Base-by-base conservation (phyloP, 1,284 basidiomycete species). In the Thecaphora frezii region DNA sequence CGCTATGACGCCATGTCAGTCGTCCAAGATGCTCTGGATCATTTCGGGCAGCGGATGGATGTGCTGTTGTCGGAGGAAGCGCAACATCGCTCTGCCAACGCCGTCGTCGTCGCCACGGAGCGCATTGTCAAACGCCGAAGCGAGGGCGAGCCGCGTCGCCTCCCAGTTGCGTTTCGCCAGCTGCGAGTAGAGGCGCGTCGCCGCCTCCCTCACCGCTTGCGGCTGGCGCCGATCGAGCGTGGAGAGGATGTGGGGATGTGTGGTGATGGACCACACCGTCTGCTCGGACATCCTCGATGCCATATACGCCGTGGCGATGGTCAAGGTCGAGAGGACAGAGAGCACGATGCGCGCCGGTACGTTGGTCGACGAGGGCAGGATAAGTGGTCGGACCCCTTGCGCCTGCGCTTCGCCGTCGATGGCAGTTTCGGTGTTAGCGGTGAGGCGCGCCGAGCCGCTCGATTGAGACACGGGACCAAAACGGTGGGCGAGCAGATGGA, bases 201-300 rank as follows among this genome's bases (percentile, higher is more conserved):
- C 57, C 2, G 56, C 51, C 16, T n/a, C 39, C 5, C 39, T 21
- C 12, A 66, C n/a, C 1, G 28, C 14, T 0, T 49, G 37, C 5
- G 59, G 64, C 42, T 66, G 64, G 3, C 64, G 45, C 2, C 37
- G 8, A 26, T 66, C 64, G 14, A 63, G 22, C 12, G 48, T 19
- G 2, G 44, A 53, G 9, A 63, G 38, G 0, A 66, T 40, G 40
- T 23, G 19, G 0, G 40, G 45, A 14, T 62, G 46, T n/a, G 39
- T 51, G 25, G 59, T 50, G 46, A 66, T 66, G 39, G 3, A 3
- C 64, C 64, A 66, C 0, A 59, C 59, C 22, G 44, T 46, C 3
- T 62, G 46, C 25, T 66, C 64, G 2, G 59, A 48, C 23, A 66
- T 46, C 23, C 51, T 33, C 4, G 30, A 19, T 22, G 28, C 41